phyloP scores from a whole-genome alignment of 2,329 filamentous ascomycete species.

The Bertia moriformis region DNA sequence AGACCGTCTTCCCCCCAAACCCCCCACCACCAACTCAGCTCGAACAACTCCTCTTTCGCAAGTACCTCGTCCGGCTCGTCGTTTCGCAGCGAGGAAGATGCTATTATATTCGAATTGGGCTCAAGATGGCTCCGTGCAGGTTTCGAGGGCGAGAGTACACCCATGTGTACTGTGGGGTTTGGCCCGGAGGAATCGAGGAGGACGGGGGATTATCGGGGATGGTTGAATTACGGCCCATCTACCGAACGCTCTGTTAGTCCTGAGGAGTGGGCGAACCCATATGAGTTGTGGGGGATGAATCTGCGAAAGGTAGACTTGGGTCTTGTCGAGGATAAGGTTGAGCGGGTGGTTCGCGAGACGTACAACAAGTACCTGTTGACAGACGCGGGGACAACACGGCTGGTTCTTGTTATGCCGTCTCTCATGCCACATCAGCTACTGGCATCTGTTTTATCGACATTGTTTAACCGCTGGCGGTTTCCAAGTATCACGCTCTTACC shows the following conservation, averaged over 20 bases:
- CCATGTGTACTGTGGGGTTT: conserved; percentile 59
- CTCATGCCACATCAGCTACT: conserved; percentile 65
- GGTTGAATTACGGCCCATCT: conserved; percentile 37
- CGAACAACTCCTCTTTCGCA: background rate
- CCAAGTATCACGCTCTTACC: conserved; percentile 72
- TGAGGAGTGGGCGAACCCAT: conserved; percentile 43
- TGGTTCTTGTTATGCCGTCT: conserved; percentile 65
- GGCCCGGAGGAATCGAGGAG: conserved; percentile 63
- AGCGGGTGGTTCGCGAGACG: conserved; percentile 65
- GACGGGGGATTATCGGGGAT: conserved; percentile 67
- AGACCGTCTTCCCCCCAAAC: background rate
- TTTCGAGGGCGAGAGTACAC: conserved; percentile 69
- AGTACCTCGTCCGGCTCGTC: conserved; percentile 19
- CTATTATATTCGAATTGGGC: conserved; percentile 70
- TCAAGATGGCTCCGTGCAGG: conserved; percentile 66
- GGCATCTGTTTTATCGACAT: conserved; percentile 57
- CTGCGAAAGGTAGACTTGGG: conserved; percentile 60
- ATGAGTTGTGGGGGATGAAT: conserved; percentile 70
- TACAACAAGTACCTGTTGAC: conserved; percentile 48
- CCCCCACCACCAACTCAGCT: background rate
- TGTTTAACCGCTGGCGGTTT: conserved; percentile 70
- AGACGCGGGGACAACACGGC: conserved; percentile 61
- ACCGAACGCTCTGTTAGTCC: conserved; percentile 24
- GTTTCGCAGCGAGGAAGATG: conserved; percentile 66
- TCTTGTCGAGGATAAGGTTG: conserved; percentile 73